A percentile compares a stretch with the other conserved stretches of the same genome.
Evolutionary conservation across 805 yeast genomes (phyloP).

Genomic region (Cyberlindnera veronae): DNA sequence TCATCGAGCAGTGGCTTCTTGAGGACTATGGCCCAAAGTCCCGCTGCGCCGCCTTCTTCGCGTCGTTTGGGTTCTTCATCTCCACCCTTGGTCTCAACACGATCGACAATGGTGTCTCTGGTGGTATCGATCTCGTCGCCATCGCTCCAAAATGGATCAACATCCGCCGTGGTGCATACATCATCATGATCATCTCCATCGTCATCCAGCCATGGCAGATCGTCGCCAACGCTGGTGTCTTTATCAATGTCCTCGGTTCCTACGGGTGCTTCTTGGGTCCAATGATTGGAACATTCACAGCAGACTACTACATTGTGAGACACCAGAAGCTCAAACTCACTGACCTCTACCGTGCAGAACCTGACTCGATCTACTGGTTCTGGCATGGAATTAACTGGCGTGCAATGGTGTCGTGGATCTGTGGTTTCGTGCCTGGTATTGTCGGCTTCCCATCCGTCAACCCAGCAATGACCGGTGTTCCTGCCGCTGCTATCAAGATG

Average conservation of each 20-base stretch:
- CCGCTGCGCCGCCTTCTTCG: conserved; percentile 48
- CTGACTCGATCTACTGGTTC: conserved; percentile 40
- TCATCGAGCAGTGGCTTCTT: conserved; percentile 38
- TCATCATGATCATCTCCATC: conserved; percentile 67
- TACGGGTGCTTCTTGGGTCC: conserved; percentile 43
- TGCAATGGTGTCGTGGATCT: conserved; percentile 35
- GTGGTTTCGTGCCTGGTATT: conserved; percentile 39
- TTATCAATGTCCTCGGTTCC: conserved; percentile 22
- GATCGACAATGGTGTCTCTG: conserved; percentile 42
- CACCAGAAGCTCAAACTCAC: conserved; percentile 36
- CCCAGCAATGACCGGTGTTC: conserved; percentile 28
- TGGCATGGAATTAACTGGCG: conserved; percentile 42
- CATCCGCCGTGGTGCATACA: conserved; percentile 58
- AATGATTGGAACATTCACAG: conserved; percentile 35
- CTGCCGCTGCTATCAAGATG: conserved; percentile 26
- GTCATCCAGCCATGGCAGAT: conserved; percentile 73
- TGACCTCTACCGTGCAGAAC: conserved; percentile 35
- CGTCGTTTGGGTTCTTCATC: conserved; percentile 31
- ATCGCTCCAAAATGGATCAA: conserved; percentile 51
- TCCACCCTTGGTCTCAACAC: conserved; percentile 36
- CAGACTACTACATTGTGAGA: conserved; percentile 36
- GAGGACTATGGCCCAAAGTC: conserved; percentile 35
- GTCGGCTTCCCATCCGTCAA: conserved; percentile 37
- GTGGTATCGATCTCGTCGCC: conserved; percentile 50
- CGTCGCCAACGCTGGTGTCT: conserved; percentile 26